A percentile compares a stretch with the other conserved stretches of the same genome.
These are phyloP conservation scores for Solanum stenotomum DNA, from an alignment of 257 asterid species.

Conservation along the genomic window DNA sequence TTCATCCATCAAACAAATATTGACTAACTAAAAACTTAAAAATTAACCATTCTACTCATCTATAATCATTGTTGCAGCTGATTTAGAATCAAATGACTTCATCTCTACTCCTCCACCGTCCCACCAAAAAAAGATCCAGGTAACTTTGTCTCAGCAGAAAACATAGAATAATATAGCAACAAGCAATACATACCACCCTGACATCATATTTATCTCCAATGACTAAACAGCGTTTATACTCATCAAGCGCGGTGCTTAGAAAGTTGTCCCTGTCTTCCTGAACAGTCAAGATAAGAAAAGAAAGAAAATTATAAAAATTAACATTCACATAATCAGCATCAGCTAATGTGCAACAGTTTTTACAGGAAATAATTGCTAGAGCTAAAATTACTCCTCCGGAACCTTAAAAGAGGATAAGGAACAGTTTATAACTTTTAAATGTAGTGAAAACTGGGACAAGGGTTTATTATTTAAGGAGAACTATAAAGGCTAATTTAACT, in stretches of 20 bases:
- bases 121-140: not conserved
- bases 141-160: not conserved
- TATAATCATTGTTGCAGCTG: not conserved
- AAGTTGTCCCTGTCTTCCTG: slow-evolving; percentile 95
- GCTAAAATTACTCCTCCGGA: not conserved
- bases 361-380: not conserved
- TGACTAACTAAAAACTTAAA: not conserved
- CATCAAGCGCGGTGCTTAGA: slow-evolving; percentile 70
- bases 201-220: slow-evolving; percentile 91
- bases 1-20: not conserved
- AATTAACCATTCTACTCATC: not conserved
- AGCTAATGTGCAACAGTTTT: not conserved
- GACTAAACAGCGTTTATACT: slow-evolving; percentile 79
- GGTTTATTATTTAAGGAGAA: not conserved
- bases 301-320: not conserved
- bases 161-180: not conserved
- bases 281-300: slow-evolving; percentile 17
- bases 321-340: slow-evolving; percentile 8
- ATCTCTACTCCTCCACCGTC: not conserved
- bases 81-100: not conserved
- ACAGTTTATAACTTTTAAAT: not conserved
- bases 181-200: slow-evolving; percentile 62
- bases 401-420: not conserved
- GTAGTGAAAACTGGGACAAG: not conserved
- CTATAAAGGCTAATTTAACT: not conserved